Base-by-base conservation (phyloP, 169 alveolate species). In the Perkinsus olseni region DNA sequence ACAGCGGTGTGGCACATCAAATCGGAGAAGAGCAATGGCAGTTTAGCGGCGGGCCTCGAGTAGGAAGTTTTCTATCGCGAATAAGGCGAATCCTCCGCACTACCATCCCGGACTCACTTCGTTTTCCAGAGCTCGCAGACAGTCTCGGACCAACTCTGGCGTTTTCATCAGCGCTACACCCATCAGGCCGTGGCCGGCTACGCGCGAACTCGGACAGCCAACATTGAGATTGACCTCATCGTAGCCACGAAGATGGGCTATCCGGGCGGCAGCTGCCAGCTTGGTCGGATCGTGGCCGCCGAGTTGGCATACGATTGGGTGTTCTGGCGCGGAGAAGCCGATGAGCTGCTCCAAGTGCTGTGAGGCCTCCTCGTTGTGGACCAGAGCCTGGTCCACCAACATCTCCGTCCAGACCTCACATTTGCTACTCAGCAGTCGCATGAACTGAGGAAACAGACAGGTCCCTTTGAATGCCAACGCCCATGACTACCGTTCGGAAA, bases 121-220 rank as follows among this genome's bases (percentile, higher is more conserved):
- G 92, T 92, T 45, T 38, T 39, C 74, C 34, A 95, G 95, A 0
- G 94, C 95, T 50, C 91, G 45, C 1, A 94, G 93, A 51, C 98
- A 97, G 93, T 97, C 97, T 91, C 99, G 96, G 17, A 98, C 99
- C 62, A 96, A 95, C 91, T 95, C 97, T 8, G 99, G 99, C 45
- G 97, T 97, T 93, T 97, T 96, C 99, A 98, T 98, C 92, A 99
- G 95, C 20, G 98, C 97, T 8, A 99, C 99, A n/a, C 99, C 99
- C 95, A 99, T 99, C 98, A 94, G 91, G 93, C 96, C 97, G 92
- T 97, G 96, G 36, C 96, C 95, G 48, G 98, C 98, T 24, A 98
- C 99, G 31, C 98, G 95, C 93, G 97, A 93, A 94, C 98, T 96
- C 91, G 99, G 99, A 74, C 99, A 98, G 10, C 99, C 99, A 6